phyloP scores from a whole-genome alignment of 2,329 filamentous ascomycete species.

The Aspergillus sp. region DNA sequence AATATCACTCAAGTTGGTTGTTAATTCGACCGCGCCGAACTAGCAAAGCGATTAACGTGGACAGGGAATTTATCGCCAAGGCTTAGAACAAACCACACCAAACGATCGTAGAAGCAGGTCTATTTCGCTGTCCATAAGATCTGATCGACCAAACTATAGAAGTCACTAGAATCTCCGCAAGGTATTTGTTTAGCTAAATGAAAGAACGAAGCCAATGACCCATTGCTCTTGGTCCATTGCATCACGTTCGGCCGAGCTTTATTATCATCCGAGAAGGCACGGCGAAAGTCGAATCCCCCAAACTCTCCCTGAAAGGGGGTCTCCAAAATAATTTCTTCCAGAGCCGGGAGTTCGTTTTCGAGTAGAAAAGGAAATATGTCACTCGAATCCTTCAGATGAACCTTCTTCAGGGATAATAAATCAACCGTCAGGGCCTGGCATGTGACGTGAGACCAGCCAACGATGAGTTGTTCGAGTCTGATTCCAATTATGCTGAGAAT shows the following conservation, averaged over 20 bases:
- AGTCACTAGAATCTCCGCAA: background rate
- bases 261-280: slow-evolving; percentile 1
- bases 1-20: background rate
- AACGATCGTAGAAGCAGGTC: background rate
- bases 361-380: slow-evolving; percentile 1
- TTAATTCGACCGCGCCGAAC: background rate
- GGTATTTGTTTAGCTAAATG: background rate
- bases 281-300: background rate
- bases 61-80: background rate
- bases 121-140: background rate
- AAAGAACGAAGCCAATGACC: background rate
- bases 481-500: slow-evolving; percentile 1
- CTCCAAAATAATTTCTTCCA: slow-evolving; percentile 3
- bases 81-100: background rate
- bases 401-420: slow-evolving; percentile 2
- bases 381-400: slow-evolving; percentile 1
- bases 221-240: background rate
- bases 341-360: background rate
- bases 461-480: background rate
- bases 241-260: background rate
- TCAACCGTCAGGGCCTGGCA: background rate
- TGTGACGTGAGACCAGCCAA: background rate
- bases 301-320: background rate
- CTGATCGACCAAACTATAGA: background rate
- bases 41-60: background rate